A percentile compares a stretch with the other conserved stretches of the same genome.
Conservation (phyloP, 1,139 yeast genomes). For the Yamadazyma sp. region DNA sequence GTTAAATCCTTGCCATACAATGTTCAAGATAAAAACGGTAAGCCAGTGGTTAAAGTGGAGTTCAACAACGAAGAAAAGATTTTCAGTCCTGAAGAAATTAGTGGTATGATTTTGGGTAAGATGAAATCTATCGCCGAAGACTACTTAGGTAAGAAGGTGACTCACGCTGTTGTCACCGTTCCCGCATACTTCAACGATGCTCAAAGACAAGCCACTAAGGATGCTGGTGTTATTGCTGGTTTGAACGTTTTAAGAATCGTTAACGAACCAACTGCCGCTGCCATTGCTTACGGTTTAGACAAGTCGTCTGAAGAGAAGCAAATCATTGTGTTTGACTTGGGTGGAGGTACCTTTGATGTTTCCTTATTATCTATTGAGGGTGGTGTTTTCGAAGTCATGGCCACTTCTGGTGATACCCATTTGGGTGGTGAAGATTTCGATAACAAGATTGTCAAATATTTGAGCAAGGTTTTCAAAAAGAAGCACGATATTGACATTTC, state of each 20-base stretch:
- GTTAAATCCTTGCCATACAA: slow-evolving; percentile 77
- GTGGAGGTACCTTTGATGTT: slow-evolving; percentile 58
- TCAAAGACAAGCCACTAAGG: slow-evolving; percentile 98
- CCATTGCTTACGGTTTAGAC: slow-evolving; percentile 96
- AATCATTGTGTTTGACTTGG: slow-evolving; percentile 52
- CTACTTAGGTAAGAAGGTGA: slow-evolving; percentile 82
- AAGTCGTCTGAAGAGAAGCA: slow-evolving; percentile 57
- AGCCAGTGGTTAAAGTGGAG: slow-evolving; percentile 77
- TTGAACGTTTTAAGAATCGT: slow-evolving; percentile 91
- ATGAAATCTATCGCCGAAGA: slow-evolving; percentile 95
- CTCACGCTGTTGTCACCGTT: slow-evolving; percentile 94
- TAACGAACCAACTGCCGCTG: slow-evolving; percentile 98
- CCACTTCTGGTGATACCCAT: slow-evolving; percentile 57
- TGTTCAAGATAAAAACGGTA: slow-evolving; percentile 67
- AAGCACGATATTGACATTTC: slow-evolving; percentile 79
- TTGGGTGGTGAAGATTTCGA: slow-evolving; percentile 93
- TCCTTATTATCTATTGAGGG: slow-evolving; percentile 52
- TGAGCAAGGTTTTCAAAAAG: slow-evolving; percentile 83
- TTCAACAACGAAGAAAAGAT: slow-evolving; percentile 66
- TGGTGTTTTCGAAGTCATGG: slow-evolving; percentile 53
- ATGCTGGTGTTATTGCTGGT: slow-evolving; percentile 97
- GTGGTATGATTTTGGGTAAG: slow-evolving; percentile 88
- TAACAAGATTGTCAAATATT: slow-evolving; percentile 82
- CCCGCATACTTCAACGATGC: slow-evolving; percentile 99
- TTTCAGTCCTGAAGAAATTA: slow-evolving; percentile 87